A percentile compares a stretch with the other conserved stretches of the same genome.
Evolutionary conservation across 2,329 filamentous ascomycete genomes (phyloP).

Genomic region (Setomelanomma holmii): DNA sequence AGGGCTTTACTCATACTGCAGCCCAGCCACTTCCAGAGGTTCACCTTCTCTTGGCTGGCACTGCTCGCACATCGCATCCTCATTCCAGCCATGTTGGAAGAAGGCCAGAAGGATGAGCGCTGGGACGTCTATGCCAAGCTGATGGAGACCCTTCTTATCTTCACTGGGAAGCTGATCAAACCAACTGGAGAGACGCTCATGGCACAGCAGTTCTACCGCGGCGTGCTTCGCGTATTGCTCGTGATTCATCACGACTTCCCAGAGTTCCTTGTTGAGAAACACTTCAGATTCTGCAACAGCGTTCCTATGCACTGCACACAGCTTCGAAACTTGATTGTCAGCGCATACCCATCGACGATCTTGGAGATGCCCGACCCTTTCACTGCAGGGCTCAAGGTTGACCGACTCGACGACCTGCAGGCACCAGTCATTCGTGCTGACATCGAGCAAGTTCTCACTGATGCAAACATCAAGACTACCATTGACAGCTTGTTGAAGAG

Average conservation of each 20-base stretch:
- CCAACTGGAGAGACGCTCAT: conserved; percentile 71
- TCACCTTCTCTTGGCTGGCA: conserved; percentile 83
- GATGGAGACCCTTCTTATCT: conserved; percentile 73
- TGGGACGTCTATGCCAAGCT: conserved; percentile 79
- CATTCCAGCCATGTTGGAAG: conserved; percentile 75
- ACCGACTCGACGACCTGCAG: conserved; percentile 74
- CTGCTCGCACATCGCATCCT: conserved; percentile 86
- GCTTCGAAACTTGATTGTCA: conserved; percentile 85
- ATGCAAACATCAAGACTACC: conserved; percentile 60
- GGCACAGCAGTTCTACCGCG: conserved; percentile 84
- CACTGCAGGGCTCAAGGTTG: conserved; percentile 75
- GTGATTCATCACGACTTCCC: conserved; percentile 93
- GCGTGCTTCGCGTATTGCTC: conserved; percentile 80
- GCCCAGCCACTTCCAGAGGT: conserved; percentile 79
- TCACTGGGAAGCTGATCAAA: conserved; percentile 82
- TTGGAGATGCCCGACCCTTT: conserved; percentile 77
- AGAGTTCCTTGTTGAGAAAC: conserved; percentile 88
- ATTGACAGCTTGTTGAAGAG: conserved; percentile 61
- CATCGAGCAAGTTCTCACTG: conserved; percentile 58
- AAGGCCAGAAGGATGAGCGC: conserved; percentile 65
- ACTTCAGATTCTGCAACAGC: conserved; percentile 79
- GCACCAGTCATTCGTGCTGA: conserved; percentile 71
- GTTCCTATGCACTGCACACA: conserved; percentile 87
- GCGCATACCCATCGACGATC: conserved; percentile 74
- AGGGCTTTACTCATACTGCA: conserved; percentile 75